phyloP scores from a whole-genome alignment of 2,329 filamentous ascomycete genomes.

The Saccharata proteae region DNA sequence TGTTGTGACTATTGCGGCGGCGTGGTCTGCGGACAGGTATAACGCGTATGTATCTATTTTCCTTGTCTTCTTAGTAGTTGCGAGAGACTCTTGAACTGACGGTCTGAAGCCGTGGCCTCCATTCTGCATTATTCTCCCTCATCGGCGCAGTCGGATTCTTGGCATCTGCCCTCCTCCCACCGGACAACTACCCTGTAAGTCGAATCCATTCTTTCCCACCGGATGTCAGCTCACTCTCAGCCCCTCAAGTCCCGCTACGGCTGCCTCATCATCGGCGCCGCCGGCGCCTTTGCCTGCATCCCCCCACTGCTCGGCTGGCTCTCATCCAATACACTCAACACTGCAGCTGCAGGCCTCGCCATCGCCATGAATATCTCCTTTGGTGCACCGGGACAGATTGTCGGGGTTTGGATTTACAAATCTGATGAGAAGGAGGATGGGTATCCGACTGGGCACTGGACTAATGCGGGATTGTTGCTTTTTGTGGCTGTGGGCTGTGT shows the following conservation, averaged over 20 bases:
- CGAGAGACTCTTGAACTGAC: too few species aligned
- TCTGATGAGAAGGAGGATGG: slow-evolving; percentile 45
- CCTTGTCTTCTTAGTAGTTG: too few species aligned
- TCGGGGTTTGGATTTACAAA: slow-evolving; percentile 64
- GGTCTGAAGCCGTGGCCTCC: slow-evolving; percentile 32
- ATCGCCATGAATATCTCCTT: slow-evolving; percentile 60
- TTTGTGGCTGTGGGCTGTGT: slow-evolving; percentile 46
- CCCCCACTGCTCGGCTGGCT: slow-evolving; percentile 61
- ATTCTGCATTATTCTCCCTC: slow-evolving; percentile 37
- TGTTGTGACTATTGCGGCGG: slow-evolving; percentile 27
- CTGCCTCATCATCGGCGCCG: slow-evolving; percentile 54
- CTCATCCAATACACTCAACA: slow-evolving; percentile 54
- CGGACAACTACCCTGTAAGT: slow-evolving; percentile 41
- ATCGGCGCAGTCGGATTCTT: slow-evolving; percentile 48
- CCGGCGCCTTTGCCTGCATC: slow-evolving; percentile 56
- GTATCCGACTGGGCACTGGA: slow-evolving; percentile 61
- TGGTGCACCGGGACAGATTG: slow-evolving; percentile 58
- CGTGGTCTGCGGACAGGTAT: slow-evolving; percentile 50
- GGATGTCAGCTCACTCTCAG: slow-evolving; percentile 13
- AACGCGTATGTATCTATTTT: slow-evolving; percentile 35
- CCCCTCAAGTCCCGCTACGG: too few species aligned
- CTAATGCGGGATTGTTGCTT: slow-evolving; percentile 48
- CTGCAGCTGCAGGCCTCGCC: slow-evolving; percentile 53
- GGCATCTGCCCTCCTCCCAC: slow-evolving; percentile 50
- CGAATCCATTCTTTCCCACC: neutral